Conservation (phyloP, 352 stramenopile species). For the Phytophthora cryptogea region DNA sequence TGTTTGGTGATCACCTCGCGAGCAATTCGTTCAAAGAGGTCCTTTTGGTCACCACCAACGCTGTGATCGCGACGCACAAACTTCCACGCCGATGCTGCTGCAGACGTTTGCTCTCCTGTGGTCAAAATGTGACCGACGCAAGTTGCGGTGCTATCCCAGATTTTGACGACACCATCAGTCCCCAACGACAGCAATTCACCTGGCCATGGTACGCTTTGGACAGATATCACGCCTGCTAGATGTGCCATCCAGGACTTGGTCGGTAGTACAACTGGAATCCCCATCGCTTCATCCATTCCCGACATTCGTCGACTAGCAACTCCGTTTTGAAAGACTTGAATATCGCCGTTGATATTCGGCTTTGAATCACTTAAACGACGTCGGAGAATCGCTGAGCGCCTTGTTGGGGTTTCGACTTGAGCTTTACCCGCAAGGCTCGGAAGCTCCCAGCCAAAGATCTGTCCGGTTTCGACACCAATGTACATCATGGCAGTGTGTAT, state of each 20-base stretch:
- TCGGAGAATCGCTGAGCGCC: constrained; percentile 25
- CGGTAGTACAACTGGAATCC: constrained; percentile 28
- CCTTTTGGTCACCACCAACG: constrained; percentile 34
- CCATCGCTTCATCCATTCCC: not conserved
- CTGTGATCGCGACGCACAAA: constrained; percentile 48
- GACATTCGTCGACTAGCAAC: constrained; percentile 2
- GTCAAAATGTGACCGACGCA: constrained; percentile 65
- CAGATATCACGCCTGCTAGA: constrained; percentile 31
- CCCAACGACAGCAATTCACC: constrained; percentile 56
- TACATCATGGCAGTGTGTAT: constrained; percentile 23
- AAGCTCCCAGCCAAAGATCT: constrained; percentile 32
- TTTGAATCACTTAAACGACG: constrained; percentile 12
- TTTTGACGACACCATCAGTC: constrained; percentile 45
- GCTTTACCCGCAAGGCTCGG: constrained; percentile 10
- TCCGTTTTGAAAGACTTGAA: constrained; percentile 1
- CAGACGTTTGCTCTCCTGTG: constrained; percentile 16
- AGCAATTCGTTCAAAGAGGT: constrained; percentile 40
- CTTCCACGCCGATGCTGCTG: constrained; percentile 44
- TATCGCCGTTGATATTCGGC: constrained; percentile 1
- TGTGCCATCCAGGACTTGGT: constrained; percentile 53
- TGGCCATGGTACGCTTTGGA: constrained; percentile 44
- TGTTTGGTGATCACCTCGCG: constrained; percentile 47
- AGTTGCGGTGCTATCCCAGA: constrained; percentile 47
- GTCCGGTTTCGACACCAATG: constrained; percentile 28
- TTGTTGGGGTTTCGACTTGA: constrained; percentile 1